Base-by-base conservation (phyloP, 2,329 filamentous ascomycete species). In the Bipolaris victoriae region DNA sequence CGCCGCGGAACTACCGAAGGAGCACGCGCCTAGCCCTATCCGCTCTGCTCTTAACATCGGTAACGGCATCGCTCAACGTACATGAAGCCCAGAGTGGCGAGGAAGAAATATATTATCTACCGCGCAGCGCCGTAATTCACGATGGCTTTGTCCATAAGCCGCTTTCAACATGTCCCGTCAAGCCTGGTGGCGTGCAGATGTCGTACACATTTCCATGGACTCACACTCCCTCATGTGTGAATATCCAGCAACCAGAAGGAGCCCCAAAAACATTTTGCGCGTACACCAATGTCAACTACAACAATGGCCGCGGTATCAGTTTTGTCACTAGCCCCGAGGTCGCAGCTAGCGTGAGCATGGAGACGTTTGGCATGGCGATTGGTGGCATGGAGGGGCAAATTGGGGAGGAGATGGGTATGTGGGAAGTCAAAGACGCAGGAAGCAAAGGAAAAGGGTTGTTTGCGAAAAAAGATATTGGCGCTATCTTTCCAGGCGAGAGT, bases 151-250 rank as follows among this genome's bases (percentile, higher is more conserved):
- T 65, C 31, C 58, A 65, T 10, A 55, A 49, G 6, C 55, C 66
- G 2, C 41, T 56, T 6, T 52, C 49, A n/a, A 55, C 20, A 33
- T 73, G 69, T 47, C 68, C 67, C 1, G 63, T 43, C 20, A 24
- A 69, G 3, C 47, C 60, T 1, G 64, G 64, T 29, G 67, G 72
- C 53, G 67, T 67, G 3, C 46, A 62, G 2, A 69, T 69, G 0
- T 67, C 61, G 7, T 57, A 65, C 7, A 65, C 66, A 3, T 73
- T 73, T 29, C 68, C 68, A 3, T 72, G 69, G 69, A 73, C 68
- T 6, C 64, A 70, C 20, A 58, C 63, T 24, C 70, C 70, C 5
- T 68, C 65, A n/a, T 73, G 70, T 35, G 55, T 69, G 2, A 35
- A 65, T 15, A 56, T 57, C 3, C 7, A 5, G 15, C 11, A 49